Evolutionary conservation across 1,284 basidiomycete genomes (phyloP).

Genomic region (Microbotryum intermedium): DNA sequence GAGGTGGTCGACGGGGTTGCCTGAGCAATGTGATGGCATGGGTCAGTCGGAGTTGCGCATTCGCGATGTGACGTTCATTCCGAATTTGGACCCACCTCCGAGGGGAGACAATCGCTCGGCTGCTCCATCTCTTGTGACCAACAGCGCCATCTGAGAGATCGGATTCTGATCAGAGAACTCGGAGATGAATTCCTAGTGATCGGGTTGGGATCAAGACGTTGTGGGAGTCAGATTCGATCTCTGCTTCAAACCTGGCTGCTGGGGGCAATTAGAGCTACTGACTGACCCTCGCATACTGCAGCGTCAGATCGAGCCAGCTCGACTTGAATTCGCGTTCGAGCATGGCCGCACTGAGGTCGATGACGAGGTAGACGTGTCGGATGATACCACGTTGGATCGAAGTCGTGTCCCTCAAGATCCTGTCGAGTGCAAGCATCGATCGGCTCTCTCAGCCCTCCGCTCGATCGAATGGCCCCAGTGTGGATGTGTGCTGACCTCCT

Average conservation of each 20-base stretch:
- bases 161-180: constrained; percentile 99
- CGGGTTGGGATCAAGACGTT: background rate
- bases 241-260: background rate
- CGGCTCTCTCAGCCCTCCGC: constrained; percentile 45
- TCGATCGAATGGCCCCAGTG: background rate
- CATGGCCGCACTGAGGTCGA: constrained; percentile 89
- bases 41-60: background rate
- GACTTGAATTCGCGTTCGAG: constrained; percentile 91
- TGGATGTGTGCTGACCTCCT: constrained; percentile 52
- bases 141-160: constrained; percentile 87
- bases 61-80: background rate
- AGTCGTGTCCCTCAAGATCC: constrained; percentile 58
- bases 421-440: constrained; percentile 4
- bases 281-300: constrained; percentile 64
- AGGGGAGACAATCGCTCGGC: constrained; percentile 80
- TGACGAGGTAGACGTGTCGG: constrained; percentile 78
- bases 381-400: constrained; percentile 94
- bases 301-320: constrained; percentile 76
- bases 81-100: constrained; percentile 54
- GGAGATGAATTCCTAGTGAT: constrained; percentile 72
- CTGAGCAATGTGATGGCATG: constrained; percentile 42
- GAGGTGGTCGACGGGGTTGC: constrained; percentile 89
- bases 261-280: background rate
- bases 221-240: background rate
- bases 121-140: constrained; percentile 80